Base-by-base conservation (phyloP, 2,329 filamentous ascomycete genomes). In the Trichophyton equinum region DNA sequence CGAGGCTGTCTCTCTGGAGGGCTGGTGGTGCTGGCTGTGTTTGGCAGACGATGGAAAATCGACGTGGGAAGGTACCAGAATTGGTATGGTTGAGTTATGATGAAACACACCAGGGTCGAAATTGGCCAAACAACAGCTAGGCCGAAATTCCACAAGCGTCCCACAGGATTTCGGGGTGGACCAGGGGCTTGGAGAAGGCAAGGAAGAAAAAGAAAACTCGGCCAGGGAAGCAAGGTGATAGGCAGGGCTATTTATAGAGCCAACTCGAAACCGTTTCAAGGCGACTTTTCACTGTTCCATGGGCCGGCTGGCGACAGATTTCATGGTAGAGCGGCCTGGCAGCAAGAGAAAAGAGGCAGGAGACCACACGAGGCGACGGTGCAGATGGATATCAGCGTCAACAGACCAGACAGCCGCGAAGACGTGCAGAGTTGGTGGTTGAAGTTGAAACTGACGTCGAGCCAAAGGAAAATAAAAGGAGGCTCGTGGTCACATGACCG, bases 51-150 rank as follows among this genome's bases (percentile, higher is more conserved):
- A 46, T 18, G 25, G 57, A 58, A 58, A 58, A 58, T 58, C 57
- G 57, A 42, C 36, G 57, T 58, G 57, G 57, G 57, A 42, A 58
- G 57, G 57, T 33, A 42, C 57, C 57, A 59, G 30, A 59, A 46
- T 33, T n/a, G 57, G 57, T 46, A 59, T 59, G 57, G 57, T 47
- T 42, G 42, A 57, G 27, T 59, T 46, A 59, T 47, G 38, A 47
- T 59, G 57, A 59, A 59, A 59, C 57, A 47, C 57, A 59, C 57
- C 57, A 59, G 57, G 57, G 40, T 59, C 57, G 13, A n/a, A 47
- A 47, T 59, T 42, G 57, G 25, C 57, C 57, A 46, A 44, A 33
- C 27, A 59, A 18, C 42, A 46, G 42, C 27, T 47, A 47, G 57
- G 57, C 57, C 15, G 38, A 47, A 44, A 33, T 47, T 59, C 57